phyloP scores from a whole-genome alignment of 2,329 filamentous ascomycete genomes.

The Xylaria sp. region DNA sequence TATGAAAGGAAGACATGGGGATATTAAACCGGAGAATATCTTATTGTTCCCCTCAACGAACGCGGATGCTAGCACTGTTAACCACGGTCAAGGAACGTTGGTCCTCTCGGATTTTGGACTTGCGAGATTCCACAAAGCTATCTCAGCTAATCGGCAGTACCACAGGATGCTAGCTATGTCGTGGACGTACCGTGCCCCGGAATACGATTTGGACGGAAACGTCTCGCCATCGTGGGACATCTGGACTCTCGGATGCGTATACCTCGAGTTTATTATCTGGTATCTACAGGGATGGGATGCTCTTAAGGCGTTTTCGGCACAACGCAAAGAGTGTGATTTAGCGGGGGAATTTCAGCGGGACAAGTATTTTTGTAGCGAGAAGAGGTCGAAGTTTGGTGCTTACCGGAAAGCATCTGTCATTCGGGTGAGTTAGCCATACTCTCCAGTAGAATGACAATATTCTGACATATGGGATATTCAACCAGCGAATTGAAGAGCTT shows the following conservation, averaged over 20 bases:
- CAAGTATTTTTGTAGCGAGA: background rate
- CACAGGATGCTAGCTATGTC: background rate
- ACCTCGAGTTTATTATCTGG: slow-evolving; percentile 44
- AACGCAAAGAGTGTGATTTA: background rate
- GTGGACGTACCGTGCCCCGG: slow-evolving; percentile 34
- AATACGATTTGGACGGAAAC: slow-evolving; percentile 17
- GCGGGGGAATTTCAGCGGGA: too few species aligned
- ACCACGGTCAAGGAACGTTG: background rate
- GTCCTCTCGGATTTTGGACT: slow-evolving; percentile 8
- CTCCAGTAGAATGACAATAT: too few species aligned
- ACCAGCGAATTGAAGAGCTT: too few species aligned
- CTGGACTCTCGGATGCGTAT: slow-evolving; percentile 44
- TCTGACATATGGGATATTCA: too few species aligned
- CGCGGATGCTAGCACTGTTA: too few species aligned
- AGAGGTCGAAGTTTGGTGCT: background rate
- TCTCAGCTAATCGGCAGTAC: background rate
- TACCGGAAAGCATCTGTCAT: background rate
- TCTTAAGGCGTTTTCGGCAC: background rate
- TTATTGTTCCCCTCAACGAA: background rate
- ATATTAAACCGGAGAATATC: slow-evolving; percentile 9
- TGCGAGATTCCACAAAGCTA: background rate
- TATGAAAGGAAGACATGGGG: slow-evolving; percentile 1
- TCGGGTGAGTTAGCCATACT: background rate
- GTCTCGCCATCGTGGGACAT: slow-evolving; percentile 37
- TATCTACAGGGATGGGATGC: background rate